Base-by-base conservation (phyloP, 2,329 filamentous ascomycete species). In the Neofusicoccum ribis region DNA sequence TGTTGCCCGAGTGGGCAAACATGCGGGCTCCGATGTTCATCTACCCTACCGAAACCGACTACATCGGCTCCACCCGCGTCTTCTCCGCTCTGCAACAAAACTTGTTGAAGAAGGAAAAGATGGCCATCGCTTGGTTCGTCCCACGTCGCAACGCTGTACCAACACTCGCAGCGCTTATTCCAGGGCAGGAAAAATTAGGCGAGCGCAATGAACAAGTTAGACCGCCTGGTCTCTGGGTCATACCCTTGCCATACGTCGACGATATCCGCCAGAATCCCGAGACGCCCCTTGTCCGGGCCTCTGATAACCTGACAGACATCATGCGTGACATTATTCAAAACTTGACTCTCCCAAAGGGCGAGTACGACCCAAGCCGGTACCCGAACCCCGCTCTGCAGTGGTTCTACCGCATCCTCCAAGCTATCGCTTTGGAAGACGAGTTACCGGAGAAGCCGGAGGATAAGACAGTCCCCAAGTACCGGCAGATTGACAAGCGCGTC, bases 331-430 rank as follows among this genome's bases (percentile, higher is more conserved):
- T 97, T 3, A 82, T 97, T 2, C 90, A 95, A 74, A 92, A 96
- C 70, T 81, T 97, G 0, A 92, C 97, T 74, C 86, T 99, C 7
- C 95, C 95, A 0, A 93, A 91, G 72, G 93, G 86, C 5, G 83
- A 86, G 37, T 99, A 96, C 73, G 90, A 96, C 69, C 93, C 94
- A 1, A 82, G 83, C 1, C 95, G 90, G 72, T 98, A 97, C 72
- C 92, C 95, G 0, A 99, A 99, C 68, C 93, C 93, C 9, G 74
- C 80, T 80, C 83, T 99, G 27, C 95, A 99, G 79, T 99, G 94
- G 93, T 95, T 98, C 80, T 99, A 98, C 82, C 89, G 88, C 67
- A 96, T 99, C 51, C 81, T 99, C 0, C 95, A 99, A 78, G 90
- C 91, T 6, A 84, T 97, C 65, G 95, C 95, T 0, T 83, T 99